phyloP scores from a whole-genome alignment of 192 early-diverging fungal genomes.

The Powellomyces hirtus region DNA sequence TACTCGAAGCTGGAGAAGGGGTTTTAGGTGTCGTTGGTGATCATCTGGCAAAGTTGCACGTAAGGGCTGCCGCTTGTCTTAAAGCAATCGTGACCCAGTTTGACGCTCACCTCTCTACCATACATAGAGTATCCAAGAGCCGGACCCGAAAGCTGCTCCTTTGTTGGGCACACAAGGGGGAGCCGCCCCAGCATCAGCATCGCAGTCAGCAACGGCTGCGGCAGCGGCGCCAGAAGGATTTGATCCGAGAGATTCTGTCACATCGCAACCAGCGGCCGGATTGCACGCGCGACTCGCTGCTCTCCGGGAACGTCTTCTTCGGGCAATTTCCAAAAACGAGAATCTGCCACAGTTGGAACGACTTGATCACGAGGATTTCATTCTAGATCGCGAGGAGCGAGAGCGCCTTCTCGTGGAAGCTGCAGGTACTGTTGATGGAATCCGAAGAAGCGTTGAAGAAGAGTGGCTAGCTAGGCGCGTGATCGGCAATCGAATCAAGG shows the following conservation, averaged over 20 bases:
- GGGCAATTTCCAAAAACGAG: slow-evolving; percentile 47
- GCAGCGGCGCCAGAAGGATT: too few relatives aligned
- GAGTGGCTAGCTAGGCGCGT: slow-evolving; percentile 50
- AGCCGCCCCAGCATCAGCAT: too few relatives aligned
- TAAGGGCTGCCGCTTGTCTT: too few relatives aligned
- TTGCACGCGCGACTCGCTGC: slow-evolving; percentile 26
- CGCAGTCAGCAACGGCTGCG: too few relatives aligned
- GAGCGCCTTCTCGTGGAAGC: slow-evolving; percentile 39
- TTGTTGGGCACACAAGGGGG: too few relatives aligned
- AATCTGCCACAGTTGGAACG: slow-evolving; percentile 41
- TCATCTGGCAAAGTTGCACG: not conserved
- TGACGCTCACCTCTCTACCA: too few relatives aligned
- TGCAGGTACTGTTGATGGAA: slow-evolving; percentile 31
- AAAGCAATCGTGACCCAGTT: too few relatives aligned
- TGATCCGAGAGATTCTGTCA: too few relatives aligned
- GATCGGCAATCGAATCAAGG: slow-evolving; percentile 51
- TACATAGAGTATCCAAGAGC: too few relatives aligned
- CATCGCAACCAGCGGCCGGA: too few relatives aligned
- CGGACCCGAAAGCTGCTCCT: too few relatives aligned
- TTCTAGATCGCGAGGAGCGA: slow-evolving; percentile 52
- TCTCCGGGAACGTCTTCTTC: slow-evolving; percentile 39
- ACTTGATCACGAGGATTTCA: slow-evolving; percentile 46
- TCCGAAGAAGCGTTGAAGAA: slow-evolving; percentile 41
- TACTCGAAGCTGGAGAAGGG: slow-evolving; percentile 14
- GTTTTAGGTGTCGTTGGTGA: not conserved